Base-by-base conservation (phyloP, 169 alveolate species). In the Plasmodium inui region DNA sequence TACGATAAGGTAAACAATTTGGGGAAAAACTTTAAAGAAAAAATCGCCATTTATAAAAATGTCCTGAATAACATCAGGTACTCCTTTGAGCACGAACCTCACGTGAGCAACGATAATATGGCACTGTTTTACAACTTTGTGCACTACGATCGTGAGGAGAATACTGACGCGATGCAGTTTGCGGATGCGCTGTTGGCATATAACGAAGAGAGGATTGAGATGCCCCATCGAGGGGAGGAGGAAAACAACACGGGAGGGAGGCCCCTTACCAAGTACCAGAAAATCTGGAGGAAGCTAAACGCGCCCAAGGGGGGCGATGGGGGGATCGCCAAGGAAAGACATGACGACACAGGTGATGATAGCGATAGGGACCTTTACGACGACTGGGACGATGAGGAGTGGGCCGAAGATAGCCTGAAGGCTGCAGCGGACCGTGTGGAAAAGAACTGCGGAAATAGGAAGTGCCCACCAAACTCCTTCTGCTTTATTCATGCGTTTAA, bases 51-150 rank as follows among this genome's bases (percentile, higher is more conserved):
- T 5, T 82, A 82, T 57, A 82, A 46, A 28, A 28, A 55, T 53
- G 71, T 30, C 10, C 3, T 82, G 41, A 82, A 55, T 9, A 28
- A 55, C n/a, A 82, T 82, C 9, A 30, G 53, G 37, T 28, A 82
- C 32, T 55, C 89, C 71, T 82, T 82, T 82, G 80, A 55, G 34
- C 9, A 82, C 22, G 26, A 50, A 53, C 76, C 72, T 19, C 53
- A 80, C 4, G 22, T 80, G 22, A 30, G 61, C 30, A 32, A n/a
- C 55, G 17, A 55, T 55, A 3, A 4, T 10, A 8, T 70, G 41
- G 67, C 89, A 14, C 55, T 82, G 34, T 82, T 82, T 55, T 82
- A 82, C 41, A 82, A 82, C 44, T 82, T 53, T 53, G 89, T 55
- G 71, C 4, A 82, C 10, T 50, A 39, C 10, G 89, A 82, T 12